Percentiles rank a stretch among this genome's conserved stretches.
These are phyloP conservation scores for Aspergillus biplanus DNA, from an alignment of 495 filamentous ascomycete genomes.

Conservation along the genomic window DNA sequence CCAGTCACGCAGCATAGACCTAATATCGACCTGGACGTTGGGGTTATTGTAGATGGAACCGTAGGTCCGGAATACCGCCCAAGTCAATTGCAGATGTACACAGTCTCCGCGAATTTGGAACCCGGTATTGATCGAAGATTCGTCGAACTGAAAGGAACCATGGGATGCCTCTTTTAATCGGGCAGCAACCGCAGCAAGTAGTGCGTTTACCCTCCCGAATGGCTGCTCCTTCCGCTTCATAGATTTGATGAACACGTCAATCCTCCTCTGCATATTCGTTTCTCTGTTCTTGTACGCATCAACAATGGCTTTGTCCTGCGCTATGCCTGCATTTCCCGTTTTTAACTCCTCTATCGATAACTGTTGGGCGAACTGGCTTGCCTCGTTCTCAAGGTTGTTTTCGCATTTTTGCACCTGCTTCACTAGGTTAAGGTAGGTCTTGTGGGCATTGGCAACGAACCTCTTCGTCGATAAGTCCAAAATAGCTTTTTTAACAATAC, in stretches of 20 bases:
- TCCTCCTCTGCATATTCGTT: not conserved
- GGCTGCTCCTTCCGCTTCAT: slow-evolving; percentile 54
- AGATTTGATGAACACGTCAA: slow-evolving; percentile 11
- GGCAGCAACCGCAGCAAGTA: slow-evolving; percentile 25
- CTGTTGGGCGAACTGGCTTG: slow-evolving; percentile 4
- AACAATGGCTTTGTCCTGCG: not conserved
- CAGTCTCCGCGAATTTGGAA: slow-evolving; percentile 46
- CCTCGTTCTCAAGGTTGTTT: not conserved
- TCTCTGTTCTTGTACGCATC: slow-evolving; percentile 2
- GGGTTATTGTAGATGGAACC: slow-evolving; percentile 3
- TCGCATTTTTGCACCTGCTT: not conserved
- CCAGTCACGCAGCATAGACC: not conserved
- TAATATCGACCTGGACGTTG: slow-evolving; percentile 1
- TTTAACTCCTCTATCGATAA: too few relatives aligned
- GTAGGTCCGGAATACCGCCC: slow-evolving; percentile 53
- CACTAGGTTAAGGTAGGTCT: not conserved
- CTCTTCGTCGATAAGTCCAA: slow-evolving; percentile 23
- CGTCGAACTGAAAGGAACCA: slow-evolving; percentile 46
- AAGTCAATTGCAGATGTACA: slow-evolving; percentile 55
- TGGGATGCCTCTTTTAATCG: slow-evolving; percentile 43
- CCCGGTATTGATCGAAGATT: slow-evolving; percentile 36
- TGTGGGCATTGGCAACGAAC: slow-evolving; percentile 16
- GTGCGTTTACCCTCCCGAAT: slow-evolving; percentile 57
- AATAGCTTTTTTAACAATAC: slow-evolving; percentile 15
- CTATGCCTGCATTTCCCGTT: too few relatives aligned